These are phyloP conservation scores for Prunus kanzakura DNA, from an alignment of 306 rosid genomes.

Conservation along the genomic window DNA sequence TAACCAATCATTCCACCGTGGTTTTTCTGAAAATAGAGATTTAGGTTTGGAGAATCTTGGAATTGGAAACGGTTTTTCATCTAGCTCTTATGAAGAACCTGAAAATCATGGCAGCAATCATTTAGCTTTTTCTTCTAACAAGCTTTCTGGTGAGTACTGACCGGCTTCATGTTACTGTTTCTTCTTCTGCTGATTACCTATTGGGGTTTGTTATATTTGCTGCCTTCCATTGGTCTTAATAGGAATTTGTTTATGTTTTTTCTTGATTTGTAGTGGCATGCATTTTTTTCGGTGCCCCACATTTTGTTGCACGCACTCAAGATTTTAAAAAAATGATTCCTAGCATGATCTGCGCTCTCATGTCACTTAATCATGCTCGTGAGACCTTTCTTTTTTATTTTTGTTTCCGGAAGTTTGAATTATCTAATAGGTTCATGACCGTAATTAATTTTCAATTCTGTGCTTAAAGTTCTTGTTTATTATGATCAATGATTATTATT, in stretches of 20 bases:
- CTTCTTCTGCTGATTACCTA: not conserved
- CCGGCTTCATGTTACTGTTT: slow-evolving; percentile 2
- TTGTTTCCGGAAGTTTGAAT: not conserved
- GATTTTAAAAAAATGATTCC: not conserved
- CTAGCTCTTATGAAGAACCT: slow-evolving; percentile 47
- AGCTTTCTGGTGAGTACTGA: slow-evolving; percentile 57
- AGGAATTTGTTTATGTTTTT: not conserved
- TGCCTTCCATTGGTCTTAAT: not conserved
- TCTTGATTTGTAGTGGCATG: not conserved
- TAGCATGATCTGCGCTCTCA: not conserved
- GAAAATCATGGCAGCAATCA: slow-evolving; percentile 39
- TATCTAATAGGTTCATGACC: not conserved
- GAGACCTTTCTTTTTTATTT: not conserved
- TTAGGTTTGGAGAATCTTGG: slow-evolving; percentile 44
- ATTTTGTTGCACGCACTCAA: not conserved
- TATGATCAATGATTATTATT: not conserved
- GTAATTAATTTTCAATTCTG: not conserved
- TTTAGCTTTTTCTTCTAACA: slow-evolving; percentile 42
- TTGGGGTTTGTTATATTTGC: not conserved
- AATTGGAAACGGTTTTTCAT: slow-evolving; percentile 47
- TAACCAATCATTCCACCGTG: slow-evolving; percentile 43
- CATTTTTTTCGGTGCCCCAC: not conserved
- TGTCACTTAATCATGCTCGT: not conserved
- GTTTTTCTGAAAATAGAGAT: slow-evolving; percentile 50
- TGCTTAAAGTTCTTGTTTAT: not conserved